Evolutionary conservation across 305 asterid genomes (phyloP).

Genomic region (Andrographis paniculata): DNA sequence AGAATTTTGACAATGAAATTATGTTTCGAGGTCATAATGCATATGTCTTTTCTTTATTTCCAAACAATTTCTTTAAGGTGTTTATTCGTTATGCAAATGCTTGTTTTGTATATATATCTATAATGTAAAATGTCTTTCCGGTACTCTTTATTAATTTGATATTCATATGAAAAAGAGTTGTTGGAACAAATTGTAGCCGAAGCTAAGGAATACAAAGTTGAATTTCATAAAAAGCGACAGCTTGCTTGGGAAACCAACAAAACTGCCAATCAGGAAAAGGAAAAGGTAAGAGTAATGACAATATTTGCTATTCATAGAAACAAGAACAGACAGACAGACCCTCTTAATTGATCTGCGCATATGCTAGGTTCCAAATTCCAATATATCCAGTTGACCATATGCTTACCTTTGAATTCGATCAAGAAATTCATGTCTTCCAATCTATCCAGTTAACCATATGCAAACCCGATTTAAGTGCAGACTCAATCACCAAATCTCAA

Average conservation of each 20-base stretch:
- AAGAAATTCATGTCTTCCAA: too few species aligned
- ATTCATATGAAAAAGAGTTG: slow-evolving; percentile 40
- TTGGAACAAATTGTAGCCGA: slow-evolving; percentile 46
- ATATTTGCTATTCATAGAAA: slow-evolving; percentile 3
- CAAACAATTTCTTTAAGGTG: background rate
- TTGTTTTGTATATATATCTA: background rate
- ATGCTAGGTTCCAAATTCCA: too few species aligned
- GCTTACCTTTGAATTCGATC: too few species aligned
- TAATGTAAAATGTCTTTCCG: background rate
- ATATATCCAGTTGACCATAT: too few species aligned
- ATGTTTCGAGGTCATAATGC: background rate
- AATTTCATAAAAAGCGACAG: slow-evolving; percentile 53
- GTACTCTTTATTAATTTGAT: slow-evolving; percentile 5
- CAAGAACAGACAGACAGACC: too few species aligned
- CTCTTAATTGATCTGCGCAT: too few species aligned
- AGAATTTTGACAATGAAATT: background rate
- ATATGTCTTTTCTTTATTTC: slow-evolving; percentile 7
- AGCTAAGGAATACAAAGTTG: slow-evolving; percentile 66
- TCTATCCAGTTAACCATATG: too few species aligned
- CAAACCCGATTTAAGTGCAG: too few species aligned
- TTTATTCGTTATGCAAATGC: too few species aligned
- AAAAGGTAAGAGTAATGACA: slow-evolving; percentile 34
- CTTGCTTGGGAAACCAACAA: slow-evolving; percentile 35
- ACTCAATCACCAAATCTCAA: too few species aligned
- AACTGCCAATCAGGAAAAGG: slow-evolving; percentile 48